Evolutionary conservation across 768 basidiomycete species (phyloP).

Genomic region (Pleurotus tuber-regium): DNA sequence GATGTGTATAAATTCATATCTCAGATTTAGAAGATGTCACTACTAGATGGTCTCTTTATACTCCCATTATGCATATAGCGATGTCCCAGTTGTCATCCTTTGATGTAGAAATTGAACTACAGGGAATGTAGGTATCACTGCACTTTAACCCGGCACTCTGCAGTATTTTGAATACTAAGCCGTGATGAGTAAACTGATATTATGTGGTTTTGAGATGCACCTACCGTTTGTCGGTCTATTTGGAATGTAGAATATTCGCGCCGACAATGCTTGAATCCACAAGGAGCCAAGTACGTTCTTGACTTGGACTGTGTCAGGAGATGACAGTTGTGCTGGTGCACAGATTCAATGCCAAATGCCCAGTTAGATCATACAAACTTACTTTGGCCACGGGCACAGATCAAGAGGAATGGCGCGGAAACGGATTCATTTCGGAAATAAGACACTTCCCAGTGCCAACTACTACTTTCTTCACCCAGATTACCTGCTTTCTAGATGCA

Average conservation of each 20-base stretch:
- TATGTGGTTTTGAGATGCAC: background rate
- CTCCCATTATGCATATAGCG: conserved; percentile 46
- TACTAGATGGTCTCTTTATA: too few relatives aligned
- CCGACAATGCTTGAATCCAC: too few relatives aligned
- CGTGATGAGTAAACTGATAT: conserved; percentile 15
- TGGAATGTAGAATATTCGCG: background rate
- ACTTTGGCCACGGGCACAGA: conserved; percentile 42
- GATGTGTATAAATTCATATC: too few relatives aligned
- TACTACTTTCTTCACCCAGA: conserved; percentile 10
- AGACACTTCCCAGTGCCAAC: conserved; percentile 46
- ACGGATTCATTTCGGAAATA: conserved; percentile 32
- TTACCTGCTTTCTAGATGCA: conserved; percentile 10
- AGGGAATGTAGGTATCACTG: conserved; percentile 51
- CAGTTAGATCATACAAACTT: conserved; percentile 10
- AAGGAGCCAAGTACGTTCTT: too few relatives aligned
- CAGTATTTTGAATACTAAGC: conserved; percentile 20
- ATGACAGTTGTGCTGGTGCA: too few relatives aligned
- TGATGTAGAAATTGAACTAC: conserved; percentile 43
- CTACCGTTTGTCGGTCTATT: background rate
- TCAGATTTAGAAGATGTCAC: too few relatives aligned
- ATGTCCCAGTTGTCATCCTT: conserved; percentile 51
- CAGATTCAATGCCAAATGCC: too few relatives aligned
- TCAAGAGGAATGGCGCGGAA: conserved; percentile 37
- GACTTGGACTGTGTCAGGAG: too few relatives aligned
- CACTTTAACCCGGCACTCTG: conserved; percentile 24